Evolutionary conservation across 2,329 filamentous ascomycete genomes (phyloP), one percentile per base, ranked within the genome.

Genomic region (Helotiales sp.): DNA sequence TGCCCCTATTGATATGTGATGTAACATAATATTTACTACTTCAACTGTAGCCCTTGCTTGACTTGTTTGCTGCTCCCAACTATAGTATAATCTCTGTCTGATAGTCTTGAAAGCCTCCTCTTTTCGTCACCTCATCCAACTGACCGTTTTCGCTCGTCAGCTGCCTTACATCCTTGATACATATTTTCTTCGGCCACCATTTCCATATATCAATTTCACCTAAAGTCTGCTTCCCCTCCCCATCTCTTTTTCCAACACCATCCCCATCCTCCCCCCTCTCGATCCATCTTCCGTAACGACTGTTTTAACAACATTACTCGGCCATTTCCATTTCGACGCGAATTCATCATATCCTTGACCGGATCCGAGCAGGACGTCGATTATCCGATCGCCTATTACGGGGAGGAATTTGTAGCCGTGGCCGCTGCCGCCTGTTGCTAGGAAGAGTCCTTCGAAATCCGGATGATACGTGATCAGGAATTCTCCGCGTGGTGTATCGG

Each of bases 401-500:
- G 78, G 78, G 31, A 80, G 67, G 64, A 81, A 81, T 57, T 81
- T 81, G 63, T 77, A 81, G n/a, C 63, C 78, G 70, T 80, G 77
- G 31, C 78, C 78, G 22, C 75, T 76, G 0, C 78, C 78, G 0
- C 78, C 80, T 0, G 77, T 79, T 0, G 78, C 79, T 1, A 82
- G 30, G 58, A 82, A 81, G 0, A 81, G 60, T 0, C 77, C 75
- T 2, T 74, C 64, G 7, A 78, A 71, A 1, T 58, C 57, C 0
- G 84, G 83, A 58, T 87, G 83, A 55, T 81, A 75, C 19, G 80
- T 78, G 24, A 87, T 77, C 46, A 87, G 76, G 67, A 87, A 88
- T 62, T 88, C 81, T 1, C 83, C 83, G n/a, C 77, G 77, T 0
- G 83, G 83, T 57, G 85, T 87, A 71, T 87, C 85, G 3, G 80